phyloP scores from a whole-genome alignment of 306 rosid species.

The Vachellia pachyceras region DNA sequence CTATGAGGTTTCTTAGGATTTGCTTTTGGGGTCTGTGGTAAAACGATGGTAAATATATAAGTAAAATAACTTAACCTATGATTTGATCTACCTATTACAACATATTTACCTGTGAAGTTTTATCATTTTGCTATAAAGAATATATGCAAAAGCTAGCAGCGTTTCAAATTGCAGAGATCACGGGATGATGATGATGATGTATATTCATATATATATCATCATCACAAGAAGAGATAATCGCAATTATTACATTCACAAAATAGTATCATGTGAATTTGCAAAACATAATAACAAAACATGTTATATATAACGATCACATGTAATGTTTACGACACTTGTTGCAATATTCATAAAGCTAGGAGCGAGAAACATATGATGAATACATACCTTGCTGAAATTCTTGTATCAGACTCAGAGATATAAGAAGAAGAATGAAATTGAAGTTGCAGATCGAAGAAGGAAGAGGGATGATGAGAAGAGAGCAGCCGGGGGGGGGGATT shows the following conservation, averaged over 20 bases:
- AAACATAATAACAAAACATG: background rate
- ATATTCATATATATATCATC: too few species aligned
- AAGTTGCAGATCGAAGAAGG: conserved; percentile 55
- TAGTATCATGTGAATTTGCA: background rate
- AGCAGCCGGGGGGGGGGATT: background rate
- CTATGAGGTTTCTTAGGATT: background rate
- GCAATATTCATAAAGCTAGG: background rate
- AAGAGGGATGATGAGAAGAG: background rate
- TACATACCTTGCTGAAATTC: conserved; percentile 43
- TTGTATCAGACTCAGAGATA: too few species aligned
- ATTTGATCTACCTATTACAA: background rate
- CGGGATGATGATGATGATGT: background rate
- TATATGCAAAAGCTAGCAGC: background rate
- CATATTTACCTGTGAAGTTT: background rate
- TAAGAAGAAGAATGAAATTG: conserved; percentile 17
- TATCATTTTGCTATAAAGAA: background rate
- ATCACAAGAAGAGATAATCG: background rate
- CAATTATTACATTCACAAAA: background rate
- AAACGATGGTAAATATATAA: background rate
- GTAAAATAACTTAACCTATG: background rate
- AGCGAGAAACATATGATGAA: background rate
- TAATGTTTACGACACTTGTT: background rate
- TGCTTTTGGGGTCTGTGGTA: background rate
- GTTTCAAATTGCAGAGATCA: background rate
- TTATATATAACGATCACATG: background rate